Evolutionary conservation across 768 basidiomycete genomes (phyloP).

Genomic region (Cystobasidium onofrii): DNA sequence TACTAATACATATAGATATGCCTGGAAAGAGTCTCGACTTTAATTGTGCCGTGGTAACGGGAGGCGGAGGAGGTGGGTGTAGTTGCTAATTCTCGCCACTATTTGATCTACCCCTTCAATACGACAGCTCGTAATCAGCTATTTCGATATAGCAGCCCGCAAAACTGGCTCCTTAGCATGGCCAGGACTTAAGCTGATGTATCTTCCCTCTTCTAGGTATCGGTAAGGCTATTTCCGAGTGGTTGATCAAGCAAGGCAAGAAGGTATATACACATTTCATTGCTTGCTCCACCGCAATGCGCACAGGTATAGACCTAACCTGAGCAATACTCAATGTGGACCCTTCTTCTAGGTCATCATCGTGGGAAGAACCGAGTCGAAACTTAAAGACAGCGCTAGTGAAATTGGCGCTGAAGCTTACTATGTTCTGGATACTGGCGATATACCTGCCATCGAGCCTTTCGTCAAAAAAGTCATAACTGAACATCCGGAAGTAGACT

Average conservation of each 20-base stretch:
- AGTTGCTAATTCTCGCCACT: not conserved
- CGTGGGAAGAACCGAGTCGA: slow-evolving; percentile 1
- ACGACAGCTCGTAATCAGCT: no score
- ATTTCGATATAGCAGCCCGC: not conserved
- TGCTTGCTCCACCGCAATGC: no score
- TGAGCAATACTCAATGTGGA: no score
- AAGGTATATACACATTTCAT: not conserved
- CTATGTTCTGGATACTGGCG: slow-evolving; percentile 19
- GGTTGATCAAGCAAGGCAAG: slow-evolving; percentile 19
- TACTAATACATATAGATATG: not conserved
- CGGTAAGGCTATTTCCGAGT: slow-evolving; percentile 7
- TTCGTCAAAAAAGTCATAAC: not conserved
- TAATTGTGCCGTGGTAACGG: slow-evolving; percentile 14
- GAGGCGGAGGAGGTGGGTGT: slow-evolving; percentile 7
- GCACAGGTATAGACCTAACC: no score
- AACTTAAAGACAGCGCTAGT: not conserved
- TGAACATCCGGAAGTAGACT: slow-evolving; percentile 20
- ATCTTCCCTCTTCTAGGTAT: slow-evolving; percentile 8
- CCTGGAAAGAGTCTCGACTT: slow-evolving; percentile 5
- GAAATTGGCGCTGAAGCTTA: not conserved
- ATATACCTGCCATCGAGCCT: not conserved
- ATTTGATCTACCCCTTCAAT: not conserved
- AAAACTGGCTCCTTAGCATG: not conserved
- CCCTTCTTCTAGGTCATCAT: slow-evolving; percentile 18
- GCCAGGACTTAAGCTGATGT: no score